A percentile compares a stretch with the other conserved stretches of the same genome.
These are phyloP conservation scores for Vigna reflexopilosa DNA, from an alignment of 306 rosid genomes.

Conservation along the genomic window DNA sequence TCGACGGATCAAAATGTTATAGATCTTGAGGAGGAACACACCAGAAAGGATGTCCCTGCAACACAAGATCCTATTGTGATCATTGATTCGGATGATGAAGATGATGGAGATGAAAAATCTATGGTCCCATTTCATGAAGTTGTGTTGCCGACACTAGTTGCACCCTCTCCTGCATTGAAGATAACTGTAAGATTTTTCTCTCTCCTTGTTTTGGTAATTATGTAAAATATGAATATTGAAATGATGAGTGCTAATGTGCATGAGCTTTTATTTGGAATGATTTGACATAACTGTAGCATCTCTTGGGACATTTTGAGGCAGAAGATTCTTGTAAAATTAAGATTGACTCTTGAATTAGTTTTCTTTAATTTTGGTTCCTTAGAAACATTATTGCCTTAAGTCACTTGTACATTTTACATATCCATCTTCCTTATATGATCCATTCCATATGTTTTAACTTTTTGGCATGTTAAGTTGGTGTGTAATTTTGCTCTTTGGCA, in stretches of 20 bases:
- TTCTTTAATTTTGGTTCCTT: slow-evolving; percentile 14
- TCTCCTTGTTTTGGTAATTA: slow-evolving; percentile 28
- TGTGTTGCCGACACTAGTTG: slow-evolving; percentile 47
- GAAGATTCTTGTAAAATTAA: slow-evolving; percentile 29
- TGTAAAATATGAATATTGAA: slow-evolving; percentile 7
- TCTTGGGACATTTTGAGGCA: slow-evolving; percentile 8
- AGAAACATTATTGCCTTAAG: neutral
- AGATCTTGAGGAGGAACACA: slow-evolving; percentile 59
- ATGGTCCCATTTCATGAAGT: slow-evolving; percentile 56
- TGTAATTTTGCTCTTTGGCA: too few species aligned
- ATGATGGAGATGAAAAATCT: slow-evolving; percentile 49
- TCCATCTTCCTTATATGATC: neutral
- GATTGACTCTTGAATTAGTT: slow-evolving; percentile 18
- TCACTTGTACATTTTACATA: neutral
- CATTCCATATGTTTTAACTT: slow-evolving; percentile 1
- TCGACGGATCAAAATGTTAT: slow-evolving; percentile 44
- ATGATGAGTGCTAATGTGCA: slow-evolving; percentile 4
- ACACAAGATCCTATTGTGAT: slow-evolving; percentile 53
- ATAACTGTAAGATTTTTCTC: slow-evolving; percentile 57
- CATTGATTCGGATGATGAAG: slow-evolving; percentile 90
- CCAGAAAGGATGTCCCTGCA: slow-evolving; percentile 36
- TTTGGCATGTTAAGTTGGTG: neutral
- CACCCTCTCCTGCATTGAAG: slow-evolving; percentile 49
- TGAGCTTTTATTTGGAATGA: slow-evolving; percentile 34
- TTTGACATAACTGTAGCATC: slow-evolving; percentile 25